These are phyloP conservation scores for Teunomyces kruisii DNA, from an alignment of 805 yeast species.

Conservation along the genomic window DNA sequence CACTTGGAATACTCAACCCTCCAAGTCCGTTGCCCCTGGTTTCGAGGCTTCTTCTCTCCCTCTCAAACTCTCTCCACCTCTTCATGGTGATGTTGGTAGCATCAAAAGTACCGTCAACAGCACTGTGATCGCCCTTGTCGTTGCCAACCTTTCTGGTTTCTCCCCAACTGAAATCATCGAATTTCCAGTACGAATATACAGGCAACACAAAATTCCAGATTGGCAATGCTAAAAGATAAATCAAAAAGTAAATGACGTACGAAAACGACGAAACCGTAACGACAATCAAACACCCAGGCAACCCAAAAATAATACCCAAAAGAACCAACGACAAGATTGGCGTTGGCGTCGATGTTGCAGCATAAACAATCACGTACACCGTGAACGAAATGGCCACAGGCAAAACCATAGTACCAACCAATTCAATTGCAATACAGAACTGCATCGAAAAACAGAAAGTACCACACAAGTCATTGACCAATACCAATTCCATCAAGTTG, in stretches of 20 bases:
- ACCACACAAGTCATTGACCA: conserved; percentile 88
- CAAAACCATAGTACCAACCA: conserved; percentile 82
- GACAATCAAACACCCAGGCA: conserved; percentile 80
- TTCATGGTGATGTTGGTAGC: conserved; percentile 88
- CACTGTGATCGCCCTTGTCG: conserved; percentile 66
- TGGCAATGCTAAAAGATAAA: conserved; percentile 82
- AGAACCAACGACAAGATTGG: conserved; percentile 76
- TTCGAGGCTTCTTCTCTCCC: conserved; percentile 50
- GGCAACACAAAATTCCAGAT: conserved; percentile 92
- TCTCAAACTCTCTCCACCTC: conserved; percentile 92
- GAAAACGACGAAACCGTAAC: conserved; percentile 74
- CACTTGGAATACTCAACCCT: conserved; percentile 34
- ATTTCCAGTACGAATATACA: conserved; percentile 86
- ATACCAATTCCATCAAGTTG: conserved; percentile 81
- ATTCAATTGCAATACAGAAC: conserved; percentile 79
- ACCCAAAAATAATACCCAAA: conserved; percentile 76
- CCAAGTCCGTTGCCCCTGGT: conserved; percentile 5
- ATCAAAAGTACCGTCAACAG: conserved; percentile 79
- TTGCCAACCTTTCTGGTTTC: conserved; percentile 78
- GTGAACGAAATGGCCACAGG: conserved; percentile 89
- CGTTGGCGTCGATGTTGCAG: conserved; percentile 71
- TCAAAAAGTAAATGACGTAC: conserved; percentile 74
- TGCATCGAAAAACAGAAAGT: conserved; percentile 95
- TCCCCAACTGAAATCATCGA: conserved; percentile 97
- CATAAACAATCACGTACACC: conserved; percentile 68